Evolutionary conservation across 495 filamentous ascomycete species (phyloP).

Genomic region (Talaromyces borbonicus): DNA sequence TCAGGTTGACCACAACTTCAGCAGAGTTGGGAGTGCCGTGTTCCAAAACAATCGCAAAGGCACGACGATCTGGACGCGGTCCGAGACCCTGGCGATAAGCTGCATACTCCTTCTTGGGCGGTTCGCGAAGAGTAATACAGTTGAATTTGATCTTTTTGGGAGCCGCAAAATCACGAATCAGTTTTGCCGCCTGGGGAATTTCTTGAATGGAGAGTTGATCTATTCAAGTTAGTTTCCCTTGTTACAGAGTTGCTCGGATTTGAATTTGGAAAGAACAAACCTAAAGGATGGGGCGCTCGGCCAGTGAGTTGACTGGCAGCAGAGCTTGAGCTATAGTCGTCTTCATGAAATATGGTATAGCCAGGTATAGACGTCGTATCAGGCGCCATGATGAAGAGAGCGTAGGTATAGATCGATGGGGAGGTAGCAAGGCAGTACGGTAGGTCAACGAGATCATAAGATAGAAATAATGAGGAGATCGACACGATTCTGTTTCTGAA

Average conservation of each 20-base stretch:
- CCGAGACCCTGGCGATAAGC: conserved; percentile 57
- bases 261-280: conserved; percentile 13
- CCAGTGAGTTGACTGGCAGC: conserved; percentile 22
- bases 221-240: conserved; percentile 2
- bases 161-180: conserved; percentile 24
- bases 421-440: too few species aligned
- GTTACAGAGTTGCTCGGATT: neutral
- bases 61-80: conserved; percentile 22
- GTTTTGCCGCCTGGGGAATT: conserved; percentile 20
- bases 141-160: conserved; percentile 58
- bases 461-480: too few species aligned
- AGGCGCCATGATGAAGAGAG: conserved; percentile 18
- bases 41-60: conserved; percentile 26
- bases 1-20: conserved; percentile 68
- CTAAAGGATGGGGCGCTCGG: conserved; percentile 21
- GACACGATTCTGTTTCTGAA: too few species aligned
- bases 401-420: neutral
- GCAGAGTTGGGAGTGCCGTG: conserved; percentile 37
- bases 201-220: conserved; percentile 27
- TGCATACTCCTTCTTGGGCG: conserved; percentile 67
- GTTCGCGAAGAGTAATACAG: conserved; percentile 72
- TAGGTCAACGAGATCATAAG: too few species aligned
- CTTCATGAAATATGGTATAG: conserved; percentile 27
- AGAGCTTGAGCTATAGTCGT: conserved; percentile 26
- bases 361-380: conserved; percentile 28